phyloP scores from a whole-genome alignment of 2,329 filamentous ascomycete genomes.

The Diaporthe capsici region DNA sequence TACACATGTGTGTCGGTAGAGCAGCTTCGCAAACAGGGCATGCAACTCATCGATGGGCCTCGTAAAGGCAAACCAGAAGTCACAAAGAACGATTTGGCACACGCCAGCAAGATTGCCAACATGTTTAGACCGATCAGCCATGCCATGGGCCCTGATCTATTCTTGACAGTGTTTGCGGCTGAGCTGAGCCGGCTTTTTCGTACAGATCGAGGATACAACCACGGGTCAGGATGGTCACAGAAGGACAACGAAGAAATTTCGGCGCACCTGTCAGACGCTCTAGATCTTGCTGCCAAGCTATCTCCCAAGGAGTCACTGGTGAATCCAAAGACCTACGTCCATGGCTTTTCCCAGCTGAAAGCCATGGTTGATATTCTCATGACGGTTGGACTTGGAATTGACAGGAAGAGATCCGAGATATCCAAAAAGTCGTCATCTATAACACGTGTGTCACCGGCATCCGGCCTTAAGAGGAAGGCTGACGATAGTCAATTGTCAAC shows the following conservation, averaged over 20 bases:
- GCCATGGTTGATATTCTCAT: slow-evolving; percentile 12
- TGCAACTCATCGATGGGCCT: not conserved
- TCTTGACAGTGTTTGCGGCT: slow-evolving; percentile 11
- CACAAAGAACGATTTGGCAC: not conserved
- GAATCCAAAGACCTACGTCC: slow-evolving; percentile 2
- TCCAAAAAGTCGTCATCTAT: too few relatives aligned
- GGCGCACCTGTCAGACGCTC: not conserved
- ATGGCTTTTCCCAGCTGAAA: not conserved
- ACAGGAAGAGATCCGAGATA: not conserved
- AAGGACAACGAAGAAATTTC: not conserved
- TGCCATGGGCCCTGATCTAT: not conserved
- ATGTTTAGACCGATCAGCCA: not conserved
- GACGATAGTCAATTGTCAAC: not conserved
- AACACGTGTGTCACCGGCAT: not conserved
- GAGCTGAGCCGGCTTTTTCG: not conserved
- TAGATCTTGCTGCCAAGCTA: not conserved
- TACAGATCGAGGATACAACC: not conserved
- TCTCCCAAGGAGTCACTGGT: not conserved
- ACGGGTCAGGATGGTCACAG: not conserved
- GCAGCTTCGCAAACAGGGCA: not conserved
- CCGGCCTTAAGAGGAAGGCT: slow-evolving; percentile 6
- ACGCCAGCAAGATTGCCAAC: not conserved
- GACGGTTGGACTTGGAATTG: not conserved
- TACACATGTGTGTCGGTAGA: slow-evolving; percentile 1
- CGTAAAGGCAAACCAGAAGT: not conserved